Conservation (phyloP, 208 protist species). For the Tritrichomonas foetus region DNA sequence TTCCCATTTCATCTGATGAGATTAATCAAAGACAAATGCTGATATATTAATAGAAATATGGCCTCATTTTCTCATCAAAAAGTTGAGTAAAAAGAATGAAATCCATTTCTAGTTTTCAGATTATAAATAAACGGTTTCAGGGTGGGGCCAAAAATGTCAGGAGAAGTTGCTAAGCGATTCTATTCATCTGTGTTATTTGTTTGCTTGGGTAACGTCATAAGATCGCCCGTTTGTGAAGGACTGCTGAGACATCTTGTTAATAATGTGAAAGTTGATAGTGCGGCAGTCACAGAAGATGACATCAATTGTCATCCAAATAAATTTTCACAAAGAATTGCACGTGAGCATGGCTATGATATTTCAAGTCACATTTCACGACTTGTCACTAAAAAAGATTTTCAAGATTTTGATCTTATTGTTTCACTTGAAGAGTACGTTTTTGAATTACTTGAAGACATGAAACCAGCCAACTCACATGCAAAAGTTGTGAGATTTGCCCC, state of each 20-base stretch:
- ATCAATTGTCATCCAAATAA: neutral
- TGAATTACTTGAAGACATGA: neutral
- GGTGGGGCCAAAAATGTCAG: no score
- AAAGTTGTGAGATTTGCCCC: neutral
- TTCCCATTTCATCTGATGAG: no score
- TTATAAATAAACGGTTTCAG: no score
- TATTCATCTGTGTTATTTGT: neutral
- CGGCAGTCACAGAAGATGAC: neutral
- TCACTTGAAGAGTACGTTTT: neutral
- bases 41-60: no score
- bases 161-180: no score
- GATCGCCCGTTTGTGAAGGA: neutral
- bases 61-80: no score
- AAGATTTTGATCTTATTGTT: slow-evolving; percentile 26
- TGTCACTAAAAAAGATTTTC: neutral
- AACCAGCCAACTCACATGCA: neutral
- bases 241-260: neutral
- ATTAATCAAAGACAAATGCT: no score
- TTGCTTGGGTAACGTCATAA: slow-evolving; percentile 12
- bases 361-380: neutral
- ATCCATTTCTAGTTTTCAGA: no score
- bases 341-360: neutral
- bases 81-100: no score
- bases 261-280: neutral
- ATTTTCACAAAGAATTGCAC: neutral